Percentiles rank a stretch among this genome's conserved stretches.
These are phyloP conservation scores for Coemansia sp. DNA, from an alignment of 192 early-diverging fungal species.

Conservation along the genomic window DNA sequence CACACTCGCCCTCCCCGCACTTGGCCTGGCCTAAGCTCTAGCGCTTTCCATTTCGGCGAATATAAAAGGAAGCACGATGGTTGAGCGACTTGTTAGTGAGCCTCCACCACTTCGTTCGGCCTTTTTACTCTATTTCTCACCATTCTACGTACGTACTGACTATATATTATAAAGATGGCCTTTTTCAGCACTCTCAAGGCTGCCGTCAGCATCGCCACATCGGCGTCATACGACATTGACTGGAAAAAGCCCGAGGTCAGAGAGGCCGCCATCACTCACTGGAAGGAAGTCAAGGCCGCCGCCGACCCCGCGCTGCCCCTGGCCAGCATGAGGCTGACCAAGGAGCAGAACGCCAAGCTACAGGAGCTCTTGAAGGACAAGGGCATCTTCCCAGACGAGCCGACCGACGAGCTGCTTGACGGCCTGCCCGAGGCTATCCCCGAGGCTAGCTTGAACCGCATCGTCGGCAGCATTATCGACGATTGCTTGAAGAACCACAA, in stretches of 20 bases:
- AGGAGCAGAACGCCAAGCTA: conserved; percentile 33
- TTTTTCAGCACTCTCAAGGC: conserved; percentile 23
- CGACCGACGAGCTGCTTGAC: conserved; percentile 22
- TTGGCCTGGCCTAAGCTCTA: too few species aligned
- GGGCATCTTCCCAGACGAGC: conserved; percentile 36
- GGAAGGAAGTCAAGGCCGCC: conserved; percentile 38
- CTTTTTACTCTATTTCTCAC: conserved; percentile 3
- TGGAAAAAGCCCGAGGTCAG: conserved; percentile 25
- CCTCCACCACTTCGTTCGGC: too few species aligned
- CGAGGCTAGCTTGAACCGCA: conserved; percentile 44
- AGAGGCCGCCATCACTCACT: conserved; percentile 32
- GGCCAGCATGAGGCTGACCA: conserved; percentile 38
- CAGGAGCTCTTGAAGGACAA: conserved; percentile 38
- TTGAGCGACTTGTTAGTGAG: too few species aligned
- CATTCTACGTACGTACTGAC: background rate
- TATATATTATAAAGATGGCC: conserved; percentile 16
- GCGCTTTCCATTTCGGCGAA: too few species aligned
- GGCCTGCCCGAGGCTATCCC: conserved; percentile 46
- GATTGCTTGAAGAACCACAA: conserved; percentile 48
- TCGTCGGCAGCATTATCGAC: conserved; percentile 37
- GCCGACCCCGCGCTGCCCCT: conserved; percentile 39
- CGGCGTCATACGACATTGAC: conserved; percentile 40
- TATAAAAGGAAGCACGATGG: too few species aligned
- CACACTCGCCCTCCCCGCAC: too few species aligned
- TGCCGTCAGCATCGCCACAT: conserved; percentile 30